Base-by-base conservation (phyloP, 176 grass and related monocot species). In the Eleusine indica region DNA sequence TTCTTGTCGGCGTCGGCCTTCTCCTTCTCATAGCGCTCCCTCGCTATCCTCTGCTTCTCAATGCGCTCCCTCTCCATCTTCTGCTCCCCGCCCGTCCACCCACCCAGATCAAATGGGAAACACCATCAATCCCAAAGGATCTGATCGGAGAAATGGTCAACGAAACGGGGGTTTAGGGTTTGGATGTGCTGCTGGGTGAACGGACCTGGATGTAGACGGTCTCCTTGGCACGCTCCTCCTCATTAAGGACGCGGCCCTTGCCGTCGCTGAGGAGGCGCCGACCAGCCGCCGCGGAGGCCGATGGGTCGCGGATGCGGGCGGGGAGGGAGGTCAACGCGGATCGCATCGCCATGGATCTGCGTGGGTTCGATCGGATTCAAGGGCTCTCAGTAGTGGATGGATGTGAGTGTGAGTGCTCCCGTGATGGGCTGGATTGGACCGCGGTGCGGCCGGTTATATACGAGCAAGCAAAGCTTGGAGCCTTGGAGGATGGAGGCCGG, bases 31-130 rank as follows among this genome's bases (percentile, higher is more conserved):
- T 35, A 35, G 32, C 32, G 66, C 62, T 90, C 89, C 1, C 40
- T 73, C 84, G 88, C 77, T 74, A 83, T 93, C 89, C 86, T 91
- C 44, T 86, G 84, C 80, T 91, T 97, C 82, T 97, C 94, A 85
- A n/a, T 57, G 42, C 80, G 89, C 79, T 97, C 91, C 89, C 60
- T 88, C 94, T 97, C 94, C 91, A 93, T 90, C 84, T 94, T 97
- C 94, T 92, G 81, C 81, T 83, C 73, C 46, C 44, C 7, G 19
- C 10, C 21, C 7, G 7, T 46, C 4, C 53, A 11, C 22, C 42
- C 9, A 18, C 15, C 61, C 16, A 35, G 49, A 78, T 80, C 40
- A 14, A 84, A 75, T 2, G 28, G 11, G 4, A 47, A n/a, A 71
- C 58, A 73, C 30, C 47, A 25, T 28, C 46, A 57, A 57, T 57